Evolutionary conservation across 331 rosid genomes (phyloP).

Genomic region (Malus hybrid): DNA sequence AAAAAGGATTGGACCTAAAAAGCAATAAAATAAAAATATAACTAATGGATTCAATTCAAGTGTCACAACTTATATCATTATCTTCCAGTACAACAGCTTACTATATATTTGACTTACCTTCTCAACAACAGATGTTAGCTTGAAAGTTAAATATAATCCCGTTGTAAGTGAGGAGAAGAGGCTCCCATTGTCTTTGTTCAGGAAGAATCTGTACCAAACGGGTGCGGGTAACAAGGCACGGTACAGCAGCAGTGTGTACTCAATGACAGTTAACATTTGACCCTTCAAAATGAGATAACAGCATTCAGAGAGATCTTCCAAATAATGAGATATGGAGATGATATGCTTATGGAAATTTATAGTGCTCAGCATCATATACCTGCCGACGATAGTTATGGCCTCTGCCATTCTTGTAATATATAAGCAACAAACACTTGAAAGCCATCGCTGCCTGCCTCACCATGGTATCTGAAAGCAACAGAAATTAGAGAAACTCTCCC

Average conservation of each 20-base stretch:
- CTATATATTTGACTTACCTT: slow-evolving; percentile 40
- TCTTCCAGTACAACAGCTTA: not conserved
- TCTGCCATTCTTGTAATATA: slow-evolving; percentile 71
- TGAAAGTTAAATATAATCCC: slow-evolving; percentile 81
- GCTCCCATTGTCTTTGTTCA: slow-evolving; percentile 78
- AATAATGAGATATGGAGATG: slow-evolving; percentile 10
- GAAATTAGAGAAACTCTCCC: not conserved
- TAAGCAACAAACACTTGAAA: slow-evolving; percentile 72
- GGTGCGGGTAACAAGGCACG: slow-evolving; percentile 85
- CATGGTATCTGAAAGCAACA: slow-evolving; percentile 55
- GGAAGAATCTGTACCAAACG: slow-evolving; percentile 85
- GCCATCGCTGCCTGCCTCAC: slow-evolving; percentile 82
- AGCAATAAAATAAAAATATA: slow-evolving; percentile 7
- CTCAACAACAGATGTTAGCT: slow-evolving; percentile 74
- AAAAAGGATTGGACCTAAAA: slow-evolving; percentile 52
- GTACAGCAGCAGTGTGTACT: slow-evolving; percentile 63
- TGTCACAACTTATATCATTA: not conserved
- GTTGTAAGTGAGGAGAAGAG: slow-evolving; percentile 84
- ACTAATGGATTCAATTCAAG: not conserved
- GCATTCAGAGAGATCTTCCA: slow-evolving; percentile 23
- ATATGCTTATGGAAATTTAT: slow-evolving; percentile 6
- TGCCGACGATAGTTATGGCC: slow-evolving; percentile 74
- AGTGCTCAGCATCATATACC: slow-evolving; percentile 33
- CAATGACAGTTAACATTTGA: slow-evolving; percentile 75
- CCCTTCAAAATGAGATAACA: slow-evolving; percentile 43